Percentiles rank a stretch among this genome's conserved stretches.
Conservation (phyloP, 1,284 basidiomycete genomes). For the Austroboletus novae-zelandiae region DNA sequence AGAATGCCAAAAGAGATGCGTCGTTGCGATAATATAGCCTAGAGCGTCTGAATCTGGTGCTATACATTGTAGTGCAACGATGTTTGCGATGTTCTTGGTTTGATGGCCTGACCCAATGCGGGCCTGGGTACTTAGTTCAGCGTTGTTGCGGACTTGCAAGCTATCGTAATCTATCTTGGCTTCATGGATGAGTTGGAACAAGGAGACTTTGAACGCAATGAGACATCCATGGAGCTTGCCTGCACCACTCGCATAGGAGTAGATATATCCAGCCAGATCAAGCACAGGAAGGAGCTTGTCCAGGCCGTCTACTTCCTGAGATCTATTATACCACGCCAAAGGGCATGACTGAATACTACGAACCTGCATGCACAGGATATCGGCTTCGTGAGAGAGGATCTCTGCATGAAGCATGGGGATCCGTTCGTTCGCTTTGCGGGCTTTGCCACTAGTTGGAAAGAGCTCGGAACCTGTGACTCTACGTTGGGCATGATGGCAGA, state of each 20-base stretch:
- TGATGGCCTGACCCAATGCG: conserved; percentile 62
- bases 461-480: conserved; percentile 73
- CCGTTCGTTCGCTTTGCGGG: conserved; percentile 70
- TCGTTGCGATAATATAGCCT: conserved; percentile 77
- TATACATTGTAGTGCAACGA: conserved; percentile 61
- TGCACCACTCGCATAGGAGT: conserved; percentile 63
- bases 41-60: conserved; percentile 33
- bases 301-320: conserved; percentile 73
- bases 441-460: conserved; percentile 77
- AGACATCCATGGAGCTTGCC: conserved; percentile 83
- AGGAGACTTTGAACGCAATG: conserved; percentile 61
- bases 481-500: neutral
- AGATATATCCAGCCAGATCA: conserved; percentile 55
- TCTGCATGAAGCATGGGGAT: conserved; percentile 76
- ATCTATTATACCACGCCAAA: conserved; percentile 2
- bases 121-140: conserved; percentile 29
- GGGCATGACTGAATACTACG: conserved; percentile 9
- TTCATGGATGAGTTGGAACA: conserved; percentile 48
- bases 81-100: conserved; percentile 81
- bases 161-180: conserved; percentile 65
- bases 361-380: conserved; percentile 85
- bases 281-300: conserved; percentile 64
- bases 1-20: conserved; percentile 94
- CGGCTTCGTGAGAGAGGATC: conserved; percentile 61
- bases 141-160: conserved; percentile 46